Evolutionary conservation across 73 alveolate species (phyloP), one percentile per base, ranked within the genome.

Genomic region (Paramecium tetraurelia): DNA sequence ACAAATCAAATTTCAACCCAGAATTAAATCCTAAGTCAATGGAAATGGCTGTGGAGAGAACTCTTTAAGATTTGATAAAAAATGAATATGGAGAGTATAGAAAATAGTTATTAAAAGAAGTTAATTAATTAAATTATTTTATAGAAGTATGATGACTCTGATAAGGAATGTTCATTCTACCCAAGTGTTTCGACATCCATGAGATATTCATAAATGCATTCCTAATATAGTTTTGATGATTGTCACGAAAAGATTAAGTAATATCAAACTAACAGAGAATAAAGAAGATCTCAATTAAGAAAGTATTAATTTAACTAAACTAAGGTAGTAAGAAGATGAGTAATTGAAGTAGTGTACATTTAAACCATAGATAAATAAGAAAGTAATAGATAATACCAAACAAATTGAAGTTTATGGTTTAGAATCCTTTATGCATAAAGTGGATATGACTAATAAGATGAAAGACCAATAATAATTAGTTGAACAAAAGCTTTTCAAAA

Each of bases 1-100:
- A 20, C 9, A 11, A n/a, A 75, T 75, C 14, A 33, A 75, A 75
- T 75, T 75, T 75, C 21, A 21, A 75, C 21, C 87, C 87, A 16
- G 87, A 75, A n/a, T 75, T 75, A 44, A 75, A 75, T 75, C 87
- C 87, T 4, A 75, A 75, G 8, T 75, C 87, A n/a, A 75, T 75
- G 87, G 59, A 33, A 36, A 36, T 75, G 59, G 59, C 87, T 12
- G 69, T 75, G 4, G 87, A 75, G 14, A 75, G 87, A 75, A 75
- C 58, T 11, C 20, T 75, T 1, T 36, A 29, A 21, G 87, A 75
- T 75, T 75, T 75, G 18, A 75, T 75, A 14, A 75, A 75, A 36
- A 40, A 75, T 75, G 69, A 75, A 40, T 75, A 33, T 36, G 87
- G 68, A n/a, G 36, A 75, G 3, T 75, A 31, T 31, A 75, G 59